Conservation (phyloP, 352 stramenopile species). For the Phytophthora ramorum region DNA sequence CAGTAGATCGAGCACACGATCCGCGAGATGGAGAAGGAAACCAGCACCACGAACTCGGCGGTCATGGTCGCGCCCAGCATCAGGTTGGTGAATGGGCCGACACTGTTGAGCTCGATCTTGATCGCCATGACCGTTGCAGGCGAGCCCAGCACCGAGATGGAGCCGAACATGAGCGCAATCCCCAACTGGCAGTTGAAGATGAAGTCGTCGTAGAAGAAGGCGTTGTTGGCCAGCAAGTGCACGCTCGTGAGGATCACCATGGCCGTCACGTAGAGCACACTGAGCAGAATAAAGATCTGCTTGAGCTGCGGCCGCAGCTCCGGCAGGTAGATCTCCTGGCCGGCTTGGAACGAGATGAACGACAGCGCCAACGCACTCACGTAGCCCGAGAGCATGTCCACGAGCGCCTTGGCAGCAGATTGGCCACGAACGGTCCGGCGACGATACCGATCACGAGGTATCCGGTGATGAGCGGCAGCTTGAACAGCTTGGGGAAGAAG, state of each 20-base stretch:
- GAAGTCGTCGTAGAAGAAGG: conserved; percentile 73
- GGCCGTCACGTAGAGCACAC: conserved; percentile 56
- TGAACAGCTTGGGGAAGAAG: conserved; percentile 37
- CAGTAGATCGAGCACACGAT: conserved; percentile 73
- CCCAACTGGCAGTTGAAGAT: conserved; percentile 57
- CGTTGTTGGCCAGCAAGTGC: conserved; percentile 45
- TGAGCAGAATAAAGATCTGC: conserved; percentile 57
- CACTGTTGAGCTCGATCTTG: conserved; percentile 81
- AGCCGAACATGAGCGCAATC: conserved; percentile 78
- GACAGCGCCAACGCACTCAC: conserved; percentile 71
- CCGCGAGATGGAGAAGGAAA: conserved; percentile 72
- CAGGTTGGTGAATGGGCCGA: conserved; percentile 76
- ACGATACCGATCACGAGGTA: conserved; percentile 38
- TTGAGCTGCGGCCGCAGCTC: conserved; percentile 71
- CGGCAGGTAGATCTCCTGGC: conserved; percentile 76
- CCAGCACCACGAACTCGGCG: conserved; percentile 74
- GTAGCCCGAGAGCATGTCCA: conserved; percentile 38
- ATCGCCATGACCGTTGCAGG: conserved; percentile 79
- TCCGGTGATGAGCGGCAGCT: conserved; percentile 34
- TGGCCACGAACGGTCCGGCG: conserved; percentile 32
- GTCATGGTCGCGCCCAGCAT: conserved; percentile 78
- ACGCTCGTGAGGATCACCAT: conserved; percentile 62
- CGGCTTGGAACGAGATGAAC: conserved; percentile 81
- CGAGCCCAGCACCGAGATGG: conserved; percentile 72
- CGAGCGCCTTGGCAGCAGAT: conserved; percentile 23